These are phyloP conservation scores for Acanthochlamys bracteata DNA, from an alignment of 106 monocot species.

Conservation along the genomic window DNA sequence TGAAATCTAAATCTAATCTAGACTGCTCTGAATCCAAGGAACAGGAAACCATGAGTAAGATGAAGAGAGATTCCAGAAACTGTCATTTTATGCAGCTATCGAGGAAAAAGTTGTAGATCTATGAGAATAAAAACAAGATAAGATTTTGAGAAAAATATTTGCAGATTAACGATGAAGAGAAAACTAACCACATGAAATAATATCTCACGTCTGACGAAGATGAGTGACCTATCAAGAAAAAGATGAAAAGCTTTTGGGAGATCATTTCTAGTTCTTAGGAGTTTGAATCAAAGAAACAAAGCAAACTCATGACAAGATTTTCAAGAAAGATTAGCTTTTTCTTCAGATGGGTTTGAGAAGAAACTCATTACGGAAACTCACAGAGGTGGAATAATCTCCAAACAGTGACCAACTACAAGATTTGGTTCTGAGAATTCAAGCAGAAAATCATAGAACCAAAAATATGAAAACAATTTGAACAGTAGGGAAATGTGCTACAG, in stretches of 20 bases:
- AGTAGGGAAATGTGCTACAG: too few species aligned
- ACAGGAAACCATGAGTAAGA: neutral
- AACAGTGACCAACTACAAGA: too few species aligned
- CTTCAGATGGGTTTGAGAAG: too few species aligned
- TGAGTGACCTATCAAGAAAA: too few species aligned
- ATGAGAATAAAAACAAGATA: neutral
- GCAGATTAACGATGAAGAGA: neutral
- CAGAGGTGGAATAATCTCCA: too few species aligned
- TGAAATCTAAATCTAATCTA: neutral
- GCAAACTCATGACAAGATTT: slow-evolving; percentile 7
- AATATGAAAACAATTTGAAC: too few species aligned
- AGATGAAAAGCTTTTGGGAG: neutral
- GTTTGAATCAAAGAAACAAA: neutral
- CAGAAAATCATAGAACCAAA: too few species aligned
- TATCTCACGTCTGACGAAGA: neutral
- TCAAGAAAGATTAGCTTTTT: neutral
- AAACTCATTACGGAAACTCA: too few species aligned
- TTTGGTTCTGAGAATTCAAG: too few species aligned
- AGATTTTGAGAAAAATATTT: too few species aligned
- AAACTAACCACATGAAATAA: slow-evolving; percentile 18
- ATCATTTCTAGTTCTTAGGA: neutral
- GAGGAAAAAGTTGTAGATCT: neutral
- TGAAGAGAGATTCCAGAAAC: slow-evolving; percentile 14
- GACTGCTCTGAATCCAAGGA: neutral
- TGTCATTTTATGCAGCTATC: slow-evolving; percentile 62